These are phyloP conservation scores for Corchorus olitorius DNA, from an alignment of 345 rosid genomes.

Conservation along the genomic window DNA sequence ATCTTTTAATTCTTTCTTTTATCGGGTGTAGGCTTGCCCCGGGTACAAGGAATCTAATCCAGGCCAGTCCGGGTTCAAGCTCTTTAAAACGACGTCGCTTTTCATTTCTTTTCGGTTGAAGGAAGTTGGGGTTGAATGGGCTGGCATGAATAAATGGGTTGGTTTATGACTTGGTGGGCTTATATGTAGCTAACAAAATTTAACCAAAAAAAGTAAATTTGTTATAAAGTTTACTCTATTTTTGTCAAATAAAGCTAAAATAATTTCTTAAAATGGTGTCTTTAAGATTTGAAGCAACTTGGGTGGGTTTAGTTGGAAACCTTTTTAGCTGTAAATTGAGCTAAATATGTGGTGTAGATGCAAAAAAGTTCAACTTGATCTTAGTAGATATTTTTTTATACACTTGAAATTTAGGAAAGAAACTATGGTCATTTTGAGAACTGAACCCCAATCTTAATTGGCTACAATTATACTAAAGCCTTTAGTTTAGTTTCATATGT, in stretches of 20 bases:
- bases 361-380: neutral
- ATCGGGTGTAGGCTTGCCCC: neutral
- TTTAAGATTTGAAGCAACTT: neutral
- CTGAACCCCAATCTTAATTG: neutral
- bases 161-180: neutral
- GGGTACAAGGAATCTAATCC: constrained; percentile 20
- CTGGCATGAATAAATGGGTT: neutral
- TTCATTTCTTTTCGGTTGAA: neutral
- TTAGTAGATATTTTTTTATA: neutral
- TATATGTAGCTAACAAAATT: neutral
- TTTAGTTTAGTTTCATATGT: neutral
- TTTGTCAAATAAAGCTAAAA: neutral
- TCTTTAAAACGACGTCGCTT: neutral
- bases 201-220: neutral
- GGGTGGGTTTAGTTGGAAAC: neutral
- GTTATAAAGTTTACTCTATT: too few relatives aligned
- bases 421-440: too few relatives aligned
- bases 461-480: neutral
- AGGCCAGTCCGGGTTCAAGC: neutral
- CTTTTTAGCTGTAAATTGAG: neutral
- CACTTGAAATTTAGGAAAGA: neutral
- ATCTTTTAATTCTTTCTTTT: too few relatives aligned
- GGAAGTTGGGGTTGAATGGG: neutral
- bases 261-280: neutral
- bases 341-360: neutral